Base-by-base conservation (phyloP, 73 alveolate genomes). In the Paramecium sonneborni region DNA sequence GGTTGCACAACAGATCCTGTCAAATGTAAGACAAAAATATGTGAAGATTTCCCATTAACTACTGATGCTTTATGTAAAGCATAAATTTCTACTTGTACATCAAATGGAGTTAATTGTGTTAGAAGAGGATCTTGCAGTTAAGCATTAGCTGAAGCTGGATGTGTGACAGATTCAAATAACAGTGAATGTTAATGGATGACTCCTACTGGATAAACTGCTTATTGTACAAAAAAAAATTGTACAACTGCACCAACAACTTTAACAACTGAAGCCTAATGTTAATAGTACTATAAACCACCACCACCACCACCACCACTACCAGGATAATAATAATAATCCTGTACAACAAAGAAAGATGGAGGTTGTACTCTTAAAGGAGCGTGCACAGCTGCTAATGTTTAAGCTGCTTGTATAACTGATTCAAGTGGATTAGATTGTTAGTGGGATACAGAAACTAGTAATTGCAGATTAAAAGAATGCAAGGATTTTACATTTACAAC, bases 311-410 rank as follows among this genome's bases (percentile, higher is more conserved):
- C n/a, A n/a, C n/a, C n/a, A n/a, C n/a, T n/a, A n/a, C n/a, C n/a
- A n/a, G n/a, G n/a, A n/a, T n/a, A n/a, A n/a, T n/a, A n/a, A n/a
- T n/a, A n/a, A n/a, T n/a, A n/a, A n/a, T n/a, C n/a, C n/a, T 79
- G 90, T 46, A 79, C 72, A 2, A 38, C 90, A 2, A 79, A 43
- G 32, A 79, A 43, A 20, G 74, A 46, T 21, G 90, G 90, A 39
- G 90, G 90, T 24, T 79, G 90, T n/a, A 79, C 72, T 11, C 12
- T 20, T 20, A 79, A 39, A 21, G 90, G 90, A 37, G 26, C 46
- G 15, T 79, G 90, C 30, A 20, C 90, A 24, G 24, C 44, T 41
- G 41, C 72, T 20, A 39, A 20, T 41, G 55, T 79, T 41, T 14
- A 32, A 8, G 74, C 44, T 43, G 69, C 90, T 30, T 79, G 90